A percentile compares a stretch with the other conserved stretches of the same genome.
These are phyloP conservation scores for Ascosphaera aggregata DNA, from an alignment of 2,329 filamentous ascomycete species.

Conservation along the genomic window DNA sequence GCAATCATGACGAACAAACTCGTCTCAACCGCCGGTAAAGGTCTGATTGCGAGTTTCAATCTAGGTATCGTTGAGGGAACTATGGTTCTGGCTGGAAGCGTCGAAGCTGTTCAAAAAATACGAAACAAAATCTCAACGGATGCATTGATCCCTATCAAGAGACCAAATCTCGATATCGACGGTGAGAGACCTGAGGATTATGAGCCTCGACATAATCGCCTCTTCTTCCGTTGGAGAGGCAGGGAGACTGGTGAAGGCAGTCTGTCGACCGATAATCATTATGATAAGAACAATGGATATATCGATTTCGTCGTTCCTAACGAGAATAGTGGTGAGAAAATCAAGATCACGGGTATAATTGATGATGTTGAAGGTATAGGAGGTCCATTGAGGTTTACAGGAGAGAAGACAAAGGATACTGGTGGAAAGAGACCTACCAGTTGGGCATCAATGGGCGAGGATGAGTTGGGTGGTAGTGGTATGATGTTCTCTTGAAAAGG, in stretches of 20 bases:
- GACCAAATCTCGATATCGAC: neutral
- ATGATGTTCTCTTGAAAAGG: neutral
- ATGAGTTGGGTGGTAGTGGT: neutral
- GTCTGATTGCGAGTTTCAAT: conserved; percentile 5
- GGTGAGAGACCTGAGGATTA: conserved; percentile 2
- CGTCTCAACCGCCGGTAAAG: neutral
- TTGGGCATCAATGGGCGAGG: neutral
- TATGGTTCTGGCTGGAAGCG: conserved; percentile 4
- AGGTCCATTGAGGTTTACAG: neutral
- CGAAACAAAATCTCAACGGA: neutral
- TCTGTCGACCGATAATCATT: conserved; percentile 1
- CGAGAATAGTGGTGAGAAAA: neutral
- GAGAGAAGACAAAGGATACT: neutral
- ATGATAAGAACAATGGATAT: conserved; percentile 3
- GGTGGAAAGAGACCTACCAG: neutral
- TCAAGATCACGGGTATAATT: neutral
- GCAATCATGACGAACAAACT: conserved; percentile 3
- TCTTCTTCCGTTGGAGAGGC: conserved; percentile 6
- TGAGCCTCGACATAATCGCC: neutral
- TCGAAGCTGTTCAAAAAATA: neutral
- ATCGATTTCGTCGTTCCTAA: conserved; percentile 4
- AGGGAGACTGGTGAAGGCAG: conserved; percentile 3
- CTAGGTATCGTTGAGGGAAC: conserved; percentile 7
- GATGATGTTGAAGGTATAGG: neutral
- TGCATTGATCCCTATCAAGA: neutral